Base-by-base conservation (phyloP, 768 basidiomycete species). In the Clavaria fumosa region DNA sequence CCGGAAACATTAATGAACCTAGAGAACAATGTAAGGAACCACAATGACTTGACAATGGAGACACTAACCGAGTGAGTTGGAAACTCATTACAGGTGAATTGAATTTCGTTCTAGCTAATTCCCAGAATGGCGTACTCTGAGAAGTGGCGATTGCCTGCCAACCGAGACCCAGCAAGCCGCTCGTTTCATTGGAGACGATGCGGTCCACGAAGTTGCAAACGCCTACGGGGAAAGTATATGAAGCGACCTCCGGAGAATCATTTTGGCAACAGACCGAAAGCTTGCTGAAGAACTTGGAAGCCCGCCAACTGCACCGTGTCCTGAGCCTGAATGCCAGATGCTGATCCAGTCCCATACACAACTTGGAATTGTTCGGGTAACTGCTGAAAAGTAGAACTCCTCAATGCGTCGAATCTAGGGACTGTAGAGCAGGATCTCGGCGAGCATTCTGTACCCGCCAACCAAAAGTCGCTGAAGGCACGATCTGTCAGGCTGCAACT, bases 301-400 rank as follows among this genome's bases (percentile, higher is more conserved):
- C 89, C 91, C 0, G 79, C 91, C 73, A 96, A 80, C 50, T 84
- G 74, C 6, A 97, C 75, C 7, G 66, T 62, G 46, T 97, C 95
- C 26, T 62, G 45, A 3, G 63, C 85, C 7, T 93, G 70, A 4
- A 55, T 49, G 0, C 95, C 95, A 1, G 59, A 51, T 0, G 80
- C 93, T 35, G 63, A 56, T 4, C 91, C 95, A 31, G 74, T 79
- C 17, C 88, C 90, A 45, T 95, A 96, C 5, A 67, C 64, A 38
- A 93, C 79, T 11, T 55, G 49, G 54, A 96, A 93, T 0, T 63
- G 24, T 0, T 61, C 53, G 15, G 69, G 64, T 3, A 62, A 48
- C 37, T 78, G 72, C 6, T 56, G 54, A 52, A 77, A 86, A 1
- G 75, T 63, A 0, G 76, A 73, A 0, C 80, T 85, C 0, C 62